phyloP scores from a whole-genome alignment of 257 asterid genomes.

The Ligustrum vulgare region DNA sequence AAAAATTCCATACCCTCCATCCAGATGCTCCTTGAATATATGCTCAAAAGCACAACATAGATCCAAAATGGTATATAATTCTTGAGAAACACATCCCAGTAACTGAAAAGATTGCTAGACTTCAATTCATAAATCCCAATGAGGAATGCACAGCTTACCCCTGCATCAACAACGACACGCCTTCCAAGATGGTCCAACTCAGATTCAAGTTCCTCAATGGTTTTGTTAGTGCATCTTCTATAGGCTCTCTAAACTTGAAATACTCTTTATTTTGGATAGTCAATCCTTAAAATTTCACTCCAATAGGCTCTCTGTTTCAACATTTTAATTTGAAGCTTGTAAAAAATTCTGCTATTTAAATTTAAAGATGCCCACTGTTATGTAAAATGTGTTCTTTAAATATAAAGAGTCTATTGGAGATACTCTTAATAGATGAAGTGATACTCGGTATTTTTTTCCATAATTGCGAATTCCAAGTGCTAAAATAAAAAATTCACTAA shows the following conservation, averaged over 20 bases:
- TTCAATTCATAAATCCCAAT: conserved; percentile 20
- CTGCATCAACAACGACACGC: conserved; percentile 87
- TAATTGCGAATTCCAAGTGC: conserved; percentile 84
- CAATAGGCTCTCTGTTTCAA: no score
- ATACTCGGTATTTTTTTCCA: conserved; percentile 85
- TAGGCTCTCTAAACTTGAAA: no score
- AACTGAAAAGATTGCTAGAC: conserved; percentile 11
- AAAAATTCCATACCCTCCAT: conserved; percentile 74
- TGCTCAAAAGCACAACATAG: conserved; percentile 93
- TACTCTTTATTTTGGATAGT: no score
- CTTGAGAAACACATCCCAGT: conserved; percentile 55
- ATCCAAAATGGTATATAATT: conserved; percentile 87
- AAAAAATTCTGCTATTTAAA: no score
- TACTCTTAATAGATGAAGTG: conserved; percentile 72
- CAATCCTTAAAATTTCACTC: no score
- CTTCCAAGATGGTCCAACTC: conserved; percentile 92
- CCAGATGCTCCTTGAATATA: conserved; percentile 96
- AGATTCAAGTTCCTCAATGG: conserved; percentile 82
- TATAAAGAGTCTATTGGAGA: no score
- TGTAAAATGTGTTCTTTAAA: no score
- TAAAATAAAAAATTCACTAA: conserved; percentile 39
- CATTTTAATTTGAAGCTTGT: no score
- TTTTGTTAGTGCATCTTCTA: no score
- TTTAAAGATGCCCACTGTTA: no score
- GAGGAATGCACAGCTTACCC: conserved; percentile 53